Percentiles rank a stretch among this genome's conserved stretches.
phyloP scores from a whole-genome alignment of 2,329 filamentous ascomycete species.

The Arthrinium phaeospermum region DNA sequence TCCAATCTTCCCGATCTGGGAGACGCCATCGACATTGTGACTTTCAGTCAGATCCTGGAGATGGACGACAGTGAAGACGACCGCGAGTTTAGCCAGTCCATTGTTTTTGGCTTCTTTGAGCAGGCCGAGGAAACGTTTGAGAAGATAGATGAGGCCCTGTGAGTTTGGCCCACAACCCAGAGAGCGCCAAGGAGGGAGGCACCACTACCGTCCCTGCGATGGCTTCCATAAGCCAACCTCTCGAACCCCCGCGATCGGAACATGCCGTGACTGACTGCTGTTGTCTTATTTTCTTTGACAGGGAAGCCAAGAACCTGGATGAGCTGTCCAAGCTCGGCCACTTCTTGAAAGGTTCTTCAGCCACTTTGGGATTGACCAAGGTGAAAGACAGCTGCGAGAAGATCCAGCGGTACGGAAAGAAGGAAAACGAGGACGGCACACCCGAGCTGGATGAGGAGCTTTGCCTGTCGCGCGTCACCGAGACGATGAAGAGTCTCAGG shows the following conservation, averaged over 20 bases:
- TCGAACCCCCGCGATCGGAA: neutral
- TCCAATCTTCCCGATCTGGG: constrained; percentile 66
- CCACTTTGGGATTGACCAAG: constrained; percentile 88
- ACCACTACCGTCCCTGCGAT: constrained; percentile 18
- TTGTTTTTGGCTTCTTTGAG: constrained; percentile 91
- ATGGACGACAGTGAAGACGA: constrained; percentile 94
- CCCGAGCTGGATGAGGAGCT: constrained; percentile 69
- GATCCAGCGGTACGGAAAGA: constrained; percentile 90
- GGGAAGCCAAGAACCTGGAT: constrained; percentile 70
- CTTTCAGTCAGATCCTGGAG: constrained; percentile 95
- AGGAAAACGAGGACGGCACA: constrained; percentile 78
- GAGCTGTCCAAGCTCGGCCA: constrained; percentile 85
- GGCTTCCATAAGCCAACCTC: neutral
- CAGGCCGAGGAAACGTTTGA: constrained; percentile 87
- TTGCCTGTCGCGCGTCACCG: constrained; percentile 72
- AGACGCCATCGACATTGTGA: constrained; percentile 77
- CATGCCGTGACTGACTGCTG: constrained; percentile 17
- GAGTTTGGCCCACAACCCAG: constrained; percentile 48
- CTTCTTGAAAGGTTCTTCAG: constrained; percentile 96
- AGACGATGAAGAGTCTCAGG: constrained; percentile 75
- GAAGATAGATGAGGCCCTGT: constrained; percentile 86
- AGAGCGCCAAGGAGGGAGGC: neutral
- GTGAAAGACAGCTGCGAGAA: constrained; percentile 94
- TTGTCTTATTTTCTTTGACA: constrained; percentile 44
- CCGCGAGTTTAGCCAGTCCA: constrained; percentile 84